Evolutionary conservation across 345 rosid genomes (phyloP), one percentile per base, ranked within the genome.

Genomic region (Eutrema heterophyllum): DNA sequence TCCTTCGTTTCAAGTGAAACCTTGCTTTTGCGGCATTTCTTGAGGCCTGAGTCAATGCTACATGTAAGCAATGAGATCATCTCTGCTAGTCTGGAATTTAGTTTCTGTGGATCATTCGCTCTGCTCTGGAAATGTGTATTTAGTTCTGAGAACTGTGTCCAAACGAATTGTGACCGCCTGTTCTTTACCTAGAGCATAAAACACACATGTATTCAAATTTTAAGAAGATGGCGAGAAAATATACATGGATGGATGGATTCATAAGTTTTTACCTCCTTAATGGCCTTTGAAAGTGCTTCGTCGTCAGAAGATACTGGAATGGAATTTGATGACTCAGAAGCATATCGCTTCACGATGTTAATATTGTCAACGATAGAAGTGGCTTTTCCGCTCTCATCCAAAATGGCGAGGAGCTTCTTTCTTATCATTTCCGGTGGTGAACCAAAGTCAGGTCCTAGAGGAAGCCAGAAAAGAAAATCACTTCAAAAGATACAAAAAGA

Each of bases 91-190:
- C 84, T 86, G 51, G 80, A 80, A 65, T 86, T 89, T 38, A 95
- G 73, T 53, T 86, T 89, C 81, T 70, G 73, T 40, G 83, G 82
- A 62, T 90, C 89, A 52, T 79, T 83, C 2, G 83, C 93, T 81
- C 90, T 89, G 64, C 76, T 82, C 89, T 79, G 86, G 56, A 82
- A 83, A 81, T 86, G 86, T 46, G 80, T 77, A 80, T 89, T 80
- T 79, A 96, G 49, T 84, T 92, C 97, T 24, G 98, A 83, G 79
- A 96, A 90, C 27, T 90, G 98, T 46, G 93, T 80, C 99, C 98
- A 92, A 39, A 96, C 86, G 61, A 90, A 90, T 44, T 95, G 89
- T 46, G 84, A 80, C 36, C 74, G 71, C 52, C 72, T 87, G 76
- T 86, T 90, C 86, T 83, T 90, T 46, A 75, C 96, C 98, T 95